Evolutionary conservation across 2,329 filamentous ascomycete genomes (phyloP).

Genomic region (Alternaria sp.): DNA sequence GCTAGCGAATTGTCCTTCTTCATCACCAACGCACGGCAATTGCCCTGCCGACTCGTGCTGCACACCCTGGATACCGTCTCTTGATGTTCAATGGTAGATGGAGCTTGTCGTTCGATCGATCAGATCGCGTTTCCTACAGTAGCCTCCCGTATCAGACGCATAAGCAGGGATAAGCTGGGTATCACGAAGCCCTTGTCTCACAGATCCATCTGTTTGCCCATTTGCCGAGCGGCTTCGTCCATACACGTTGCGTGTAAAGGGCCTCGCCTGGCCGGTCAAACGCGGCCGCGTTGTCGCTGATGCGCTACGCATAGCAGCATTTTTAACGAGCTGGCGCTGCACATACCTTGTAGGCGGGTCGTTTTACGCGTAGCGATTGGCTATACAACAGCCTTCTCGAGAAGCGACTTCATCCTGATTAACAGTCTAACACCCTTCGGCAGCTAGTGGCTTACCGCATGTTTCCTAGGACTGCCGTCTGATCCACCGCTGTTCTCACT

Average conservation of each 20-base stretch:
- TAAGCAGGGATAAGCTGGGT: constrained; percentile 7
- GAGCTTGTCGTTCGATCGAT: neutral
- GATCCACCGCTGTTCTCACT: constrained; percentile 21
- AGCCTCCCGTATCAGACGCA: neutral
- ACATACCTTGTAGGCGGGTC: constrained; percentile 25
- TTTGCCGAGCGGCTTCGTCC: constrained; percentile 12
- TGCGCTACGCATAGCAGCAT: constrained; percentile 13
- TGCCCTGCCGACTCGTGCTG: neutral
- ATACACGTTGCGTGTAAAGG: constrained; percentile 2
- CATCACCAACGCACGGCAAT: neutral
- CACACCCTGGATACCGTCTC: neutral
- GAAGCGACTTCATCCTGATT: constrained; percentile 21
- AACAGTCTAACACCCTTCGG: constrained; percentile 20
- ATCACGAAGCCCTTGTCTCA: constrained; percentile 6
- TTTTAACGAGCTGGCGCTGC: constrained; percentile 20
- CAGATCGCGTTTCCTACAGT: neutral
- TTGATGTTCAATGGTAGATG: neutral
- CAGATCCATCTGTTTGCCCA: constrained; percentile 2
- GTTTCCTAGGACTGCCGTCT: constrained; percentile 20
- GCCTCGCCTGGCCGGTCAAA: constrained; percentile 16
- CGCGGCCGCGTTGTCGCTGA: constrained; percentile 13
- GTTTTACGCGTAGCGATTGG: constrained; percentile 21
- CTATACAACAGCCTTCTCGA: constrained; percentile 7
- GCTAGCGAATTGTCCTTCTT: neutral
- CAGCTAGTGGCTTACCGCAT: constrained; percentile 24